Evolutionary conservation across 73 alveolate species (phyloP), one percentile per base, ranked within the genome.

Genomic region (Breviolum minutum): DNA sequence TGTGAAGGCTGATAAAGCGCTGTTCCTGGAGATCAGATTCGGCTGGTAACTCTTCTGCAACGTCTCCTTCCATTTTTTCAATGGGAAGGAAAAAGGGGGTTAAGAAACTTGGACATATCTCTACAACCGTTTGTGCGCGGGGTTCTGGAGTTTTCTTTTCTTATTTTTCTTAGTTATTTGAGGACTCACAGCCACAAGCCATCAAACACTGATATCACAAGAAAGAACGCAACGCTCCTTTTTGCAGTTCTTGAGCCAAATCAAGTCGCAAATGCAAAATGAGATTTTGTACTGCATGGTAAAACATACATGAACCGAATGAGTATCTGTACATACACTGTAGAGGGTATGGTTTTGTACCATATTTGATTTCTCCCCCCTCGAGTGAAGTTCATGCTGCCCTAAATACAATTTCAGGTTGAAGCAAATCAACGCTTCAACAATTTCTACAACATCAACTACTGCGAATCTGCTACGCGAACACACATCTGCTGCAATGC

Each of bases 311-410:
- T n/a, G 86, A 63, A 77, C 7, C 2, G 27, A 8, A 77, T 17
- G 86, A 77, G 86, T 77, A 12, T 27, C 22, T 16, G 63, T 77
- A 63, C 30, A 77, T 63, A 77, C 63, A 77, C 64, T n/a, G 64
- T 22, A 0, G 86, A 17, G 86, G 86, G 14, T 20, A 40, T 40
- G 54, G 24, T 77, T 29, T 77, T 77, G 27, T 9, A 29, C 22
- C 63, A 8, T 22, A 77, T 77, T 3, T 77, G 27, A 16, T 27
- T 77, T n/a, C 63, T 77, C 86, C 86, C 86, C 86, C 86, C 81
- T 77, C 86, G 86, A 77, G 86, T 27, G 63, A n/a, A 10, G 7
- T 77, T 63, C 86, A n/a, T 77, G 63, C 63, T n/a, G 86, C 86
- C 86, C 86, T 77, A 77, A 9, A 77, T 77, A 29, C 86, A 77